phyloP scores from a whole-genome alignment of 371 early-diverging fungal species.

The Nosema muscidifuracis region DNA sequence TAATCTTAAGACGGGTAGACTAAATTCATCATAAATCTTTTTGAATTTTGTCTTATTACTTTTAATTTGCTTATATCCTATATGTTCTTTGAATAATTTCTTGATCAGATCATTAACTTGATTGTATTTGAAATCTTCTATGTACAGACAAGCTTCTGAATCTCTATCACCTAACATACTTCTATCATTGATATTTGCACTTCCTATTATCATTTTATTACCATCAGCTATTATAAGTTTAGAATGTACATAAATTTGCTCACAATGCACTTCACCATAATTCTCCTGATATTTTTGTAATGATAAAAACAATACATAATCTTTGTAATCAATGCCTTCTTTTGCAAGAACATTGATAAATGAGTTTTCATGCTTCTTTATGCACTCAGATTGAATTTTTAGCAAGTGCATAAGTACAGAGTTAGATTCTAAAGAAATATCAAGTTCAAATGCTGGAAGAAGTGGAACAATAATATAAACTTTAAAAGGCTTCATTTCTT shows the following conservation, averaged over 20 bases:
- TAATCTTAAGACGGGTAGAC: neutral
- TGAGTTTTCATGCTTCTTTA: constrained; percentile 70
- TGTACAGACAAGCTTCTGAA: constrained; percentile 75
- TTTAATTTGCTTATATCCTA: neutral
- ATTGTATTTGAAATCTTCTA: constrained; percentile 66
- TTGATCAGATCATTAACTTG: constrained; percentile 9
- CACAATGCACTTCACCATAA: constrained; percentile 64
- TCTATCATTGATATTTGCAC: constrained; percentile 78
- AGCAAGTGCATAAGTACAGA: constrained; percentile 68
- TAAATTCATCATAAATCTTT: neutral
- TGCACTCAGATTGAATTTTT: constrained; percentile 73
- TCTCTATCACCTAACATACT: constrained; percentile 76
- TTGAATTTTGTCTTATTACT: neutral
- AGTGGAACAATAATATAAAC: constrained; percentile 79
- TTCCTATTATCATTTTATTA: constrained; percentile 70
- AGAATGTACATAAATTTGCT: constrained; percentile 77
- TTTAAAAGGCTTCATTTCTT: constrained; percentile 68
- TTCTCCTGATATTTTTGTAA: constrained; percentile 2
- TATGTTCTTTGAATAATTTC: constrained; percentile 27
- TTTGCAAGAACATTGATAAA: constrained; percentile 66
- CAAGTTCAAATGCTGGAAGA: constrained; percentile 80
- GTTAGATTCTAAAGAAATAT: constrained; percentile 69
- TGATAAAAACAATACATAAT: constrained; percentile 65
- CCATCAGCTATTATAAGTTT: constrained; percentile 84
- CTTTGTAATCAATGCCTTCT: constrained; percentile 67